phyloP scores from a whole-genome alignment of 495 filamentous ascomycete species.

The Penicillium macrosclerotiorum region DNA sequence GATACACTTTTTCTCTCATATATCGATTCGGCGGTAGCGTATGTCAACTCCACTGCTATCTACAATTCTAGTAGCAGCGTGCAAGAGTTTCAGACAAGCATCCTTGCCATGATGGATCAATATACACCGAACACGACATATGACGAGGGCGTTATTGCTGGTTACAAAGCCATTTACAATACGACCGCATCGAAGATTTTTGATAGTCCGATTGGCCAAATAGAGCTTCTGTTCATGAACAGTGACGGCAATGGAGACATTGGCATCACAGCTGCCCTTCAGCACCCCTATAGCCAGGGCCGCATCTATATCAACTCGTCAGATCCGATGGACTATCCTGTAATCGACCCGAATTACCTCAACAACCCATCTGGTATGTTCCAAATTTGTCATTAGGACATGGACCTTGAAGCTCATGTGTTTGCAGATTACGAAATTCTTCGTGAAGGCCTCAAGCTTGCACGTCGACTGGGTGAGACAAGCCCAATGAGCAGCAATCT shows the following conservation, averaged over 20 bases:
- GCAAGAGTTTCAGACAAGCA: slow-evolving; percentile 10
- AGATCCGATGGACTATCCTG: slow-evolving; percentile 32
- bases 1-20: slow-evolving; percentile 29
- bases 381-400: neutral
- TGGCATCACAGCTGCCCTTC: slow-evolving; percentile 35
- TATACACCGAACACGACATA: slow-evolving; percentile 27
- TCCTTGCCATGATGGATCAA: slow-evolving; percentile 19
- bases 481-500: slow-evolving; percentile 22
- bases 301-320: slow-evolving; percentile 36
- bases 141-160: slow-evolving; percentile 23
- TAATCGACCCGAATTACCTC: slow-evolving; percentile 37
- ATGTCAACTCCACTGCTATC: slow-evolving; percentile 26
- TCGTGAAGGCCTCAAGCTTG: slow-evolving; percentile 31
- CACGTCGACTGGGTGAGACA: slow-evolving; percentile 26
- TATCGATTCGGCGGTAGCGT: slow-evolving; percentile 32
- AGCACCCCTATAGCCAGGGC: slow-evolving; percentile 36
- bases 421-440: slow-evolving; percentile 33
- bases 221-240: slow-evolving; percentile 36
- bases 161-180: slow-evolving; percentile 35
- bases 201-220: slow-evolving; percentile 24
- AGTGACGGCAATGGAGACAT: slow-evolving; percentile 30
- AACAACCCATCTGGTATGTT: slow-evolving; percentile 28
- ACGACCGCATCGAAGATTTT: slow-evolving; percentile 29
- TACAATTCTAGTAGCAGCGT: slow-evolving; percentile 20
- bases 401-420: neutral